Conservation (phyloP, 1,284 basidiomycete genomes). For the Ceratobasidium sp. region DNA sequence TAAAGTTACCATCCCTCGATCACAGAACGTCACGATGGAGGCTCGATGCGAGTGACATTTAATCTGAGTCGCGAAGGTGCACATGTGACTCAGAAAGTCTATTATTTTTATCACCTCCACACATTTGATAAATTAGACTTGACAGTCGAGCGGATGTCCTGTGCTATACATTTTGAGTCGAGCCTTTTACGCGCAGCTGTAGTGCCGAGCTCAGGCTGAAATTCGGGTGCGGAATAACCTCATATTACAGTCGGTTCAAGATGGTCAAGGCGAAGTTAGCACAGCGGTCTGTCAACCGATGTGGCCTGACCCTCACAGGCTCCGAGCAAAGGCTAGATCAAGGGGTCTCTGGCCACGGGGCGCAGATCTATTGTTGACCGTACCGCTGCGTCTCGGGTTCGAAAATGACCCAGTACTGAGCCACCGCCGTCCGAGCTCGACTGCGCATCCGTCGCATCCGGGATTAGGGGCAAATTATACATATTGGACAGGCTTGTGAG, state of each 20-base stretch:
- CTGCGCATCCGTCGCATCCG: constrained; percentile 27
- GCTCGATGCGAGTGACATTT: background rate
- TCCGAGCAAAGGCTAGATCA: background rate
- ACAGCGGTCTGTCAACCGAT: background rate
- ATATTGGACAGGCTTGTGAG: background rate
- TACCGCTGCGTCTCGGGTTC: too few species aligned
- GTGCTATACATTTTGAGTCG: too few species aligned
- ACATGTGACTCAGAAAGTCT: too few species aligned
- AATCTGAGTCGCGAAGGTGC: background rate
- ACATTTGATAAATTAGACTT: too few species aligned
- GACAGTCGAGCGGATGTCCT: too few species aligned
- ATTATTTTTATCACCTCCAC: too few species aligned
- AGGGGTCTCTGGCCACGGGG: too few species aligned
- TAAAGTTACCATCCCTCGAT: background rate
- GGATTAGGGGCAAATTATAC: background rate
- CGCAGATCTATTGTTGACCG: too few species aligned
- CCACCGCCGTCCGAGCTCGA: constrained; percentile 23
- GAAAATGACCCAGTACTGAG: too few species aligned
- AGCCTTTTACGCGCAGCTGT: too few species aligned
- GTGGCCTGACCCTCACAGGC: background rate
- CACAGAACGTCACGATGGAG: background rate
- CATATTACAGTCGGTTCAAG: background rate
- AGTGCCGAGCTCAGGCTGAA: too few species aligned
- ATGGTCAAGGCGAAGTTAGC: background rate
- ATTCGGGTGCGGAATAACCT: background rate